Evolutionary conservation across 1,139 yeast species (phyloP), one percentile per base, ranked within the genome.

Genomic region (Saccharomyces hybrid): DNA sequence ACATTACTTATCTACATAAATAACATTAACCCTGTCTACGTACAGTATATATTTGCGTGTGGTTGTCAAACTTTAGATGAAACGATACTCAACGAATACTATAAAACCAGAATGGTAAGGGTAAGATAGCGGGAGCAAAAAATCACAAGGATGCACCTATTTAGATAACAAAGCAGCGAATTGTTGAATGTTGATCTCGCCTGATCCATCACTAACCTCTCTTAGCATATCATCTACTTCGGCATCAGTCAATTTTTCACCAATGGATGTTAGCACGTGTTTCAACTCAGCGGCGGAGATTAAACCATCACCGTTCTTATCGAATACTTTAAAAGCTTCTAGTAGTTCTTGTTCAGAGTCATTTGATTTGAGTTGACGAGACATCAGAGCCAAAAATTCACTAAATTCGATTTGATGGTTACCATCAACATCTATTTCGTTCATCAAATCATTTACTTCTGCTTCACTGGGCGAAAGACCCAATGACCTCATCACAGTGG

Each of bases 401-500:
- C 91, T 86, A 76, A 91, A 91, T 72, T 91, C 98, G 67, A 93
- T 90, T 62, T 89, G 84, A 48, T 96, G 96, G 73, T 91, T 96
- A 63, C 93, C 91, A 74, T 93, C 93, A 57, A 87, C 86, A 71
- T 93, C 99, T 52, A 93, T 96, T 73, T 93, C 99, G 71, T 91
- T 91, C 76, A 93, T 88, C 88, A 93, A 85, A 70, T 93, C 99
- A 52, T 93, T 86, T 65, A 93, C 84, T 73, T 93, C 99, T 63
- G 91, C 84, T 73, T 93, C 98, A 47, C 96, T 85, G 31, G 99
- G 99, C 69, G 91, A 91, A 74, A 90, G 95, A 50, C 98, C 99
- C 69, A 93, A 79, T 16, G 97, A 88, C 75, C 99, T 85, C 99
- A 93, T 93, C 55, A 93, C 99, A 8, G 97, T 90, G 62, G 99